Evolutionary conservation across 495 filamentous ascomycete genomes (phyloP).

Genomic region (Elasticomyces elasticus): DNA sequence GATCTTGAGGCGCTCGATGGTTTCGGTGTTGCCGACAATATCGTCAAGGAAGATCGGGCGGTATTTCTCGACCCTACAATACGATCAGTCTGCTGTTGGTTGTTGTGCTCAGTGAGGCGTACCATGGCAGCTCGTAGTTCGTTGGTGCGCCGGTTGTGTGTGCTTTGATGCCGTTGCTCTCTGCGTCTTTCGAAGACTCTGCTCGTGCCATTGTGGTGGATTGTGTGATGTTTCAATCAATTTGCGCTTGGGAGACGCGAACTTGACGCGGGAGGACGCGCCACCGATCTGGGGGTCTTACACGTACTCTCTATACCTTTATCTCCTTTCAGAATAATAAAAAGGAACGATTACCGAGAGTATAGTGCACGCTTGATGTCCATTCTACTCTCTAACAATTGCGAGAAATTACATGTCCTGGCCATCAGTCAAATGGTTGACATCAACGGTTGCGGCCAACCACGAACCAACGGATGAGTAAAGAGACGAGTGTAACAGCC

Average conservation of each 20-base stretch:
- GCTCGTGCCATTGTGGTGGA: conserved; percentile 34
- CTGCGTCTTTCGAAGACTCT: conserved; percentile 69
- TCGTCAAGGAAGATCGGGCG: conserved; percentile 89
- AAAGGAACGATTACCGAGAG: too few species aligned
- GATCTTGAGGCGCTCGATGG: conserved; percentile 93
- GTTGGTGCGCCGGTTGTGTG: conserved; percentile 47
- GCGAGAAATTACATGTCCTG: too few species aligned
- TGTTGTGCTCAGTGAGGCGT: conserved; percentile 21
- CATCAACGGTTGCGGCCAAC: too few species aligned
- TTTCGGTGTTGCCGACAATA: conserved; percentile 94
- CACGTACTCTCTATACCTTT: too few species aligned
- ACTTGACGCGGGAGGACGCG: not conserved
- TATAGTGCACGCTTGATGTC: too few species aligned
- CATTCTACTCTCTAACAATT: too few species aligned
- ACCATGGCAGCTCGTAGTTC: conserved; percentile 90
- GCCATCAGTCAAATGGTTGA: too few species aligned
- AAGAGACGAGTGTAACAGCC: too few species aligned
- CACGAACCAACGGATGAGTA: too few species aligned
- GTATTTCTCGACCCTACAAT: conserved; percentile 92
- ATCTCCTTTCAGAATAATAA: too few species aligned
- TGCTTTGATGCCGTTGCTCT: conserved; percentile 57
- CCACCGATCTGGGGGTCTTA: too few species aligned
- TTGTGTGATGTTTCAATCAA: not conserved
- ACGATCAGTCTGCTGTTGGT: conserved; percentile 5
- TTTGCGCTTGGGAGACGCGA: not conserved